Evolutionary conservation across 495 filamentous ascomycete genomes (phyloP), one percentile per base, ranked within the genome.

Genomic region (Podospora pseudopauciseta): DNA sequence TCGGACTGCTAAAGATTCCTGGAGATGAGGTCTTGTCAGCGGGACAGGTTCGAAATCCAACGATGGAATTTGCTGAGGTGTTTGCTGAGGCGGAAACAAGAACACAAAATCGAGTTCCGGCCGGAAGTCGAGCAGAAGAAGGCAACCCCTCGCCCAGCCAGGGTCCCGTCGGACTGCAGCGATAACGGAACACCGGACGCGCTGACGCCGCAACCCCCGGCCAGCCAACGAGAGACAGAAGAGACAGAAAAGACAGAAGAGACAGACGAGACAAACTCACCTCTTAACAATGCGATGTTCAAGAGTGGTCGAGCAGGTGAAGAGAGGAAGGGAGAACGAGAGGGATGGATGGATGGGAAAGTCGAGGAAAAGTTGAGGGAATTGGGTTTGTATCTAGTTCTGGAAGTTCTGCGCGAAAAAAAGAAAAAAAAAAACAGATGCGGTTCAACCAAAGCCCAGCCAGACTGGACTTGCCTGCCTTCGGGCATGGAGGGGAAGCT

Each of bases 381-480:
- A 49, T 26, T 61, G 32, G 20, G 34, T 23, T 63, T 16, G 27
- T 27, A 32, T 62, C 30, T 32, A 30, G 60, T 5, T 62, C 27
- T 58, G 55, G 55, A 58, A 58, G 55, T 20, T 39, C 64, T 68
- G 66, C 63, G 70, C 57, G 63, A 66, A 71, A 68, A 71, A 71
- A 64, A 62, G 23, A 53, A 63, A 63, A 62, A 5, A 5, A 63
- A 49, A 49, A 3, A 32, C 19, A 56, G 64, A 30, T 39, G 57
- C 4, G 30, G 39, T 39, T 68, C 44, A 60, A 70, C 65, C 64
- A 63, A 28, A 57, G 39, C 60, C 54, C 39, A 49, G 39, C 39
- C 39, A 49, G 18, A 49, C 39, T 44, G 59, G 20, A 49, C 39
- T 44, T 64, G 20, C 13, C n/a, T 65, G n/a, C 63, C 60, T 44